Conservation (phyloP, 139 green algal genomes). For the Picochlorum sp. region DNA sequence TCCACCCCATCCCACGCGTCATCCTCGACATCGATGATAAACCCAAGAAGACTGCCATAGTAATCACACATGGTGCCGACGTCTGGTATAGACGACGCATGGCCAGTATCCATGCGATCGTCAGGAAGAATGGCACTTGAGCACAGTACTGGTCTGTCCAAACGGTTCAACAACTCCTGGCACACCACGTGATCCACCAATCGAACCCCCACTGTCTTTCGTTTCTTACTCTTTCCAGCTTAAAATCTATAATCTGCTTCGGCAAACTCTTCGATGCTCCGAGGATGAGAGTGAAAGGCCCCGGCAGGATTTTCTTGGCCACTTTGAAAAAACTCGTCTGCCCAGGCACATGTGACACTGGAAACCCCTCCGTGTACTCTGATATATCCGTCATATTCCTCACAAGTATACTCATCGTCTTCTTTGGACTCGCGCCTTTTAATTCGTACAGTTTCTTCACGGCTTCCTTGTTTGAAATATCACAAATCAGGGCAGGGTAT, state of each 20-base stretch:
- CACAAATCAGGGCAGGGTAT: slow-evolving; percentile 72
- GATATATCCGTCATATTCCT: slow-evolving; percentile 38
- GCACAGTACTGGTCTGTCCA: slow-evolving; percentile 65
- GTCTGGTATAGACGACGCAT: background rate
- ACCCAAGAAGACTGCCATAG: background rate
- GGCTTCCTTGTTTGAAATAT: slow-evolving; percentile 54
- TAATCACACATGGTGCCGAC: background rate
- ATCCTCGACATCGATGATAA: background rate
- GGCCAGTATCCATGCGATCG: slow-evolving; percentile 15
- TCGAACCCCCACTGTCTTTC: slow-evolving; percentile 67
- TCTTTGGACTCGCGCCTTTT: slow-evolving; percentile 60
- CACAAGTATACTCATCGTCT: slow-evolving; percentile 68
- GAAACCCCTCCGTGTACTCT: slow-evolving; percentile 63
- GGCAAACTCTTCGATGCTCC: slow-evolving; percentile 73
- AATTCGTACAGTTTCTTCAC: slow-evolving; percentile 57
- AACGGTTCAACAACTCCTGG: slow-evolving; percentile 44
- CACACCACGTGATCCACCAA: slow-evolving; percentile 49
- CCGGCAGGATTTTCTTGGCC: slow-evolving; percentile 56
- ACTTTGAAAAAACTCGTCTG: slow-evolving; percentile 62
- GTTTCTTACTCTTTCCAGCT: slow-evolving; percentile 34
- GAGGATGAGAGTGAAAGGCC: slow-evolving; percentile 85
- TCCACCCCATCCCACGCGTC: background rate
- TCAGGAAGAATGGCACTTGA: slow-evolving; percentile 31
- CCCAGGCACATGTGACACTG: slow-evolving; percentile 41
- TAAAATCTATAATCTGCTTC: slow-evolving; percentile 39